These are phyloP conservation scores for Bolboschoenoplectus hybrid DNA, from an alignment of 202 grass and related monocot species.

Conservation along the genomic window DNA sequence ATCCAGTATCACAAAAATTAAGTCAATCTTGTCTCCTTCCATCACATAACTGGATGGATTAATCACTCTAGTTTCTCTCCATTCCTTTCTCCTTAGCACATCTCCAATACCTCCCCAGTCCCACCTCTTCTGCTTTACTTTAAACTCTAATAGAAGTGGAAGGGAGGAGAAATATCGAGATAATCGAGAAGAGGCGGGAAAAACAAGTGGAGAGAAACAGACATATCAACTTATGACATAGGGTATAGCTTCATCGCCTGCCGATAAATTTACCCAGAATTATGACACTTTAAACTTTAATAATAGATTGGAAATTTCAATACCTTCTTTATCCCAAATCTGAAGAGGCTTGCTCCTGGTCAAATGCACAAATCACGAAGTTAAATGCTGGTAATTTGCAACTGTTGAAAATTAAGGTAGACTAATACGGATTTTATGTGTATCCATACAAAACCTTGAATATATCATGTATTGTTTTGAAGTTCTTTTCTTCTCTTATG, in stretches of 20 bases:
- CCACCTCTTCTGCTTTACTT: neutral
- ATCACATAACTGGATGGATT: conserved; percentile 1
- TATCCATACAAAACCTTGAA: neutral
- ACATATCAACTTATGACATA: conserved; percentile 17
- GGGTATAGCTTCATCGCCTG: conserved; percentile 10
- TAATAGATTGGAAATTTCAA: conserved; percentile 12
- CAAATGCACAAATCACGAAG: conserved; percentile 32
- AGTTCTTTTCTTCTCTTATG: neutral
- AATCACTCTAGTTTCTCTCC: neutral
- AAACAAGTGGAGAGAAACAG: neutral
- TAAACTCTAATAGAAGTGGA: neutral
- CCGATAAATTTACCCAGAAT: conserved; percentile 17
- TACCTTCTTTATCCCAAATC: conserved; percentile 99
- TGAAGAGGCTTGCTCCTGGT: conserved; percentile 93
- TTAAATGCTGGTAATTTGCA: neutral
- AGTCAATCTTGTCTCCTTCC: neutral
- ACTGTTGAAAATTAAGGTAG: neutral
- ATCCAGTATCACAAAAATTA: neutral
- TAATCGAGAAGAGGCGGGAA: neutral
- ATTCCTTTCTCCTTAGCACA: neutral
- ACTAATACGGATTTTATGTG: neutral
- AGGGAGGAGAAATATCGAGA: neutral
- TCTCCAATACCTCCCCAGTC: neutral
- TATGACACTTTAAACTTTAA: neutral
- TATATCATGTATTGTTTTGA: conserved; percentile 12